A percentile compares a stretch with the other conserved stretches of the same genome.
These are phyloP conservation scores for Apiospora rasikravindrae DNA, from an alignment of 2,329 filamentous ascomycete species.

Conservation along the genomic window DNA sequence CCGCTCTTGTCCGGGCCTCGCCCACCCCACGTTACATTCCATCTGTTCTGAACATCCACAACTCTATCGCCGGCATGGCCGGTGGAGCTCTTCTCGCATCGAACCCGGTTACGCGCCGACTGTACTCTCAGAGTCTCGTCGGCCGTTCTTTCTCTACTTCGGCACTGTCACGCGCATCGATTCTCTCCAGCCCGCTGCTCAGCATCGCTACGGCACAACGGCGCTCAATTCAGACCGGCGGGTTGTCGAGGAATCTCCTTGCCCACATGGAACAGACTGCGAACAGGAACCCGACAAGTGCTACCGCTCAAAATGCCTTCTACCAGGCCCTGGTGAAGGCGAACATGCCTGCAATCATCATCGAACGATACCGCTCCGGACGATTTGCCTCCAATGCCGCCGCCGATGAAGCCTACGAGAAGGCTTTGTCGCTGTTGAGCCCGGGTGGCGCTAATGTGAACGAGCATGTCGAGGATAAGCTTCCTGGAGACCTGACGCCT, in stretches of 20 bases:
- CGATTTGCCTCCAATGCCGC: constrained; percentile 81
- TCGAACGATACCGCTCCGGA: constrained; percentile 87
- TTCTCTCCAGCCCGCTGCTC: background rate
- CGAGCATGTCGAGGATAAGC: constrained; percentile 23
- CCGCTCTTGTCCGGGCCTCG: constrained; percentile 22
- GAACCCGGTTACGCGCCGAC: constrained; percentile 35
- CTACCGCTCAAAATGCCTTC: constrained; percentile 89
- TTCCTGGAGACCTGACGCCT: constrained; percentile 52
- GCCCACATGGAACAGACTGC: constrained; percentile 89
- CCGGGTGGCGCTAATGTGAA: constrained; percentile 40
- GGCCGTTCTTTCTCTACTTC: constrained; percentile 34
- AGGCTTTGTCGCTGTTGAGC: constrained; percentile 63
- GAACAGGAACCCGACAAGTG: constrained; percentile 88
- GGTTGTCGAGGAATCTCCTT: constrained; percentile 68
- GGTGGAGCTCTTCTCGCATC: constrained; percentile 36
- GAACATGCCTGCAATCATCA: constrained; percentile 90
- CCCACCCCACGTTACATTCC: constrained; percentile 28
- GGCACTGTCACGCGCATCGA: background rate
- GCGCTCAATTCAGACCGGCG: constrained; percentile 48
- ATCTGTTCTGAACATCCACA: constrained; percentile 38
- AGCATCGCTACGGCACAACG: constrained; percentile 13
- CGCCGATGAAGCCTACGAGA: constrained; percentile 79
- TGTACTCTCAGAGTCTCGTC: constrained; percentile 30
- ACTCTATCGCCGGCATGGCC: constrained; percentile 39
- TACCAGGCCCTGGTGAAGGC: constrained; percentile 90